Evolutionary conservation across 2,329 filamentous ascomycete genomes (phyloP).

Genomic region (Truncatella angustata): DNA sequence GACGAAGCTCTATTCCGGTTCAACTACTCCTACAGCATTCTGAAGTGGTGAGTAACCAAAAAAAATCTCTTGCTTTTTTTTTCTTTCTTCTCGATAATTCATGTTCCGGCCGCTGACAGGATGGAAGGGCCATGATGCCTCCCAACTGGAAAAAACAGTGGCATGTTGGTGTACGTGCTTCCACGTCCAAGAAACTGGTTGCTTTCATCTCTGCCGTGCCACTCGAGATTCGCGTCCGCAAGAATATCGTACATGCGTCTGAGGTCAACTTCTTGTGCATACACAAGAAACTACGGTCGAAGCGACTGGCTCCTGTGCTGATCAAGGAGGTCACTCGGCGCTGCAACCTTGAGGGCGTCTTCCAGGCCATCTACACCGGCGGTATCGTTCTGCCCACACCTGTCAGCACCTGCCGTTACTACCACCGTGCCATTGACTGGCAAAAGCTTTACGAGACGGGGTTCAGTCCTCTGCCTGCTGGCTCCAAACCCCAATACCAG

Average conservation of each 20-base stretch:
- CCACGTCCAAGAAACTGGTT: constrained; percentile 80
- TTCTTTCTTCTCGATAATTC: not conserved
- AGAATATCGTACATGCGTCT: constrained; percentile 71
- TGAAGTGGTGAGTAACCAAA: constrained; percentile 69
- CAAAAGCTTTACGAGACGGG: constrained; percentile 92
- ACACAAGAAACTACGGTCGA: constrained; percentile 94
- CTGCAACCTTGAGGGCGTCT: constrained; percentile 82
- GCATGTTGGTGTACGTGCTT: constrained; percentile 90
- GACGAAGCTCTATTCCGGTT: constrained; percentile 97
- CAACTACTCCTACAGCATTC: constrained; percentile 85
- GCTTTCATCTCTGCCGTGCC: constrained; percentile 92
- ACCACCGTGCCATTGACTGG: constrained; percentile 92
- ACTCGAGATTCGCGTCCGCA: constrained; percentile 75
- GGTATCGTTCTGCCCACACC: constrained; percentile 89
- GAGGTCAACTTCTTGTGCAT: constrained; percentile 99
- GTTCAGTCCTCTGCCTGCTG: constrained; percentile 82
- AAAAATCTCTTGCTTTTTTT: no score
- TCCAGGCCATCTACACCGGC: constrained; percentile 90
- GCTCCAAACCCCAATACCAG: constrained; percentile 83
- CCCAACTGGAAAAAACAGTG: constrained; percentile 93
- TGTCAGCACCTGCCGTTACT: constrained; percentile 91
- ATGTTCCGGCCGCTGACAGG: not conserved
- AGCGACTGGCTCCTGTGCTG: constrained; percentile 86
- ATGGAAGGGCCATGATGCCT: constrained; percentile 79
- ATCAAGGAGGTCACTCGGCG: constrained; percentile 97